A percentile compares a stretch with the other conserved stretches of the same genome.
Evolutionary conservation across 371 early-diverging fungal genomes (phyloP).

Genomic region (Mucor velutinosus): DNA sequence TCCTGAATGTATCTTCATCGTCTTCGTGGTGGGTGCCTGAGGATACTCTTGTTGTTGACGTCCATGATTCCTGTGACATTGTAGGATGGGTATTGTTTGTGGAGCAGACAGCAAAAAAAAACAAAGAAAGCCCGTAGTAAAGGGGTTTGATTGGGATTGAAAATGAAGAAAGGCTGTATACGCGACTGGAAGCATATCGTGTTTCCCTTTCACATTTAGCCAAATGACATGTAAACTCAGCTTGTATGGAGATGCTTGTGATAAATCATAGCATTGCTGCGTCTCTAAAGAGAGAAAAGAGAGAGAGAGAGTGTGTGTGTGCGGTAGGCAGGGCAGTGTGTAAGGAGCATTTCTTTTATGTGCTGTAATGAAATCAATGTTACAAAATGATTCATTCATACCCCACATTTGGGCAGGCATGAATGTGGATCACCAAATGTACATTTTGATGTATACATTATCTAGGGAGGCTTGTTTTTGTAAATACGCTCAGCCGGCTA

Average conservation of each 20-base stretch:
- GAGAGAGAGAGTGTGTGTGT: too few relatives aligned
- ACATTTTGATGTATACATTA: too few relatives aligned
- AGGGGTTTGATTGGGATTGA: background rate
- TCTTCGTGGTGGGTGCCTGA: background rate
- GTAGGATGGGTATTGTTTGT: background rate
- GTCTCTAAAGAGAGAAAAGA: background rate
- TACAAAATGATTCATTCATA: too few relatives aligned
- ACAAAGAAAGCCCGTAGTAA: too few relatives aligned
- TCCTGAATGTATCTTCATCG: constrained; percentile 27
- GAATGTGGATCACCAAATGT: too few relatives aligned
- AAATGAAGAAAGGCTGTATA: background rate
- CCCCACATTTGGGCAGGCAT: too few relatives aligned
- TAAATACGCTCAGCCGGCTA: too few relatives aligned
- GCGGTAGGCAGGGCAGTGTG: too few relatives aligned
- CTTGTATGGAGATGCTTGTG: background rate
- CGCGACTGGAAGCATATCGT: background rate
- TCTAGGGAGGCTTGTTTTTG: too few relatives aligned
- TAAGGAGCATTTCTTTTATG: too few relatives aligned
- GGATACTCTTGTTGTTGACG: background rate
- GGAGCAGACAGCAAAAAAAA: background rate
- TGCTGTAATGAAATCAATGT: too few relatives aligned
- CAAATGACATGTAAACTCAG: background rate
- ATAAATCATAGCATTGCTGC: background rate
- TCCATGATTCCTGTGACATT: background rate
- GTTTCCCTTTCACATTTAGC: background rate